Conservation (phyloP, 305 asterid genomes). For the Rubia tinctorum region DNA sequence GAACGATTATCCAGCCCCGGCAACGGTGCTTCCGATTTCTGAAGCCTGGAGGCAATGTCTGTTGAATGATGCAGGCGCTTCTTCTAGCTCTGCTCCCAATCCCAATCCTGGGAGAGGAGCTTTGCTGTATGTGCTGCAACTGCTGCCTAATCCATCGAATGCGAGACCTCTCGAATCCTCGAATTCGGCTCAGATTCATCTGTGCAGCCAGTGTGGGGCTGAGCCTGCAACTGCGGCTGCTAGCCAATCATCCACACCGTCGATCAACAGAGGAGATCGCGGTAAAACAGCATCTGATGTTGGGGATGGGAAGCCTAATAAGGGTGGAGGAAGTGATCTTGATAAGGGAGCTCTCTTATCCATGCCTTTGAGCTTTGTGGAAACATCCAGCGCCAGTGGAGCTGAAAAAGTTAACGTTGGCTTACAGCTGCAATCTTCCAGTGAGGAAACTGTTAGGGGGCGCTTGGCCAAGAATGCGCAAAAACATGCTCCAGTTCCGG, state of each 20-base stretch:
- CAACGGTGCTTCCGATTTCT: constrained; percentile 20
- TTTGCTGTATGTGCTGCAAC: constrained; percentile 39
- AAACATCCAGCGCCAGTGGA: constrained; percentile 10
- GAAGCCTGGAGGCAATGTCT: neutral
- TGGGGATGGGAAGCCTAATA: constrained; percentile 12
- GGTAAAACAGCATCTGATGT: constrained; percentile 11
- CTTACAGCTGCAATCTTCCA: constrained; percentile 5
- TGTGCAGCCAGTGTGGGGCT: constrained; percentile 16
- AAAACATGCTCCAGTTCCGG: constrained; percentile 16
- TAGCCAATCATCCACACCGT: constrained; percentile 14
- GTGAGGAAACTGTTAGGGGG: neutral
- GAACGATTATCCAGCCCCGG: constrained; percentile 18
- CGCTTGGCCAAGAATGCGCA: neutral
- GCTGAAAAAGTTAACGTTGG: constrained; percentile 14
- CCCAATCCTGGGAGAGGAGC: constrained; percentile 25
- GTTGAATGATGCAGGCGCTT: neutral
- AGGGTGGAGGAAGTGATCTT: neutral
- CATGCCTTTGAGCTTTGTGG: neutral
- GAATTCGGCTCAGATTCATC: constrained; percentile 9
- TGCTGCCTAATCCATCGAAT: constrained; percentile 36
- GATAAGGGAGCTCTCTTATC: constrained; percentile 16
- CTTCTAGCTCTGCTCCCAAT: constrained; percentile 17
- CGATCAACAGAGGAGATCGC: constrained; percentile 6
- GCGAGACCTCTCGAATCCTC: constrained; percentile 17
- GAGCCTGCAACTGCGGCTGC: constrained; percentile 28